Evolutionary conservation across 345 rosid genomes (phyloP), one percentile per base, ranked within the genome.

Genomic region (Hypericum perforatum): DNA sequence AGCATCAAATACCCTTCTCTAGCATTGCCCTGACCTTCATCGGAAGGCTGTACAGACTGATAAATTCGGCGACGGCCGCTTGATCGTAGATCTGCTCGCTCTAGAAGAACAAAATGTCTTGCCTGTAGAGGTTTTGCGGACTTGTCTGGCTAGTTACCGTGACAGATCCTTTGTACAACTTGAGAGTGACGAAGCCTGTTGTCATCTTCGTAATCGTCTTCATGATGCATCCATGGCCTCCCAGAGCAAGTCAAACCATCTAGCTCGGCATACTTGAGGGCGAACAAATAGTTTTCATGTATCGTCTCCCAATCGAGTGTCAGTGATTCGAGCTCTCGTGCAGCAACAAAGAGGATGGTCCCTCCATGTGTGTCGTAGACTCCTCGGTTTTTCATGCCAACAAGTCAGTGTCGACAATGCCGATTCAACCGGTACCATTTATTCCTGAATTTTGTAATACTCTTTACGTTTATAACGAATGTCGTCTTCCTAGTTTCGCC

Each of bases 321-420:
- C 22, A 92, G 66, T 5, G 95, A 75, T 70, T 92, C 98, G 37
- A 92, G 83, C 59, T 88, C 96, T 6, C 78, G 88, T 0, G 47
- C 82, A 1, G 94, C 98, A n/a, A 69, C 52, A 53, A 74, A 92
- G 7, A 92, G 88, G 68, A 92, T 82, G 37, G 95, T 85, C 12
- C 98, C 96, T 41, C 98, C 98, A 2, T 95, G 98, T 67, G 98
- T 87, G 71, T 87, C 98, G 54, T 91, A 91, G n/a, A 87, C 94
- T 22, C 98, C 98, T 0, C 96, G 95, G 49, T 92, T 82, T 65
- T 91, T 92, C 98, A 88, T 92, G 37, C 94, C 98, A 9, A 85
- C 95, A n/a, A 92, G 78, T 37, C 95, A 70, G 88, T 88, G 69
- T 92, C 98, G 6, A 92, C 98, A 83, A 83, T 63, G 86, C 85